Conservation (phyloP, 805 yeast species). For the Brettanomyces naardenensis region DNA sequence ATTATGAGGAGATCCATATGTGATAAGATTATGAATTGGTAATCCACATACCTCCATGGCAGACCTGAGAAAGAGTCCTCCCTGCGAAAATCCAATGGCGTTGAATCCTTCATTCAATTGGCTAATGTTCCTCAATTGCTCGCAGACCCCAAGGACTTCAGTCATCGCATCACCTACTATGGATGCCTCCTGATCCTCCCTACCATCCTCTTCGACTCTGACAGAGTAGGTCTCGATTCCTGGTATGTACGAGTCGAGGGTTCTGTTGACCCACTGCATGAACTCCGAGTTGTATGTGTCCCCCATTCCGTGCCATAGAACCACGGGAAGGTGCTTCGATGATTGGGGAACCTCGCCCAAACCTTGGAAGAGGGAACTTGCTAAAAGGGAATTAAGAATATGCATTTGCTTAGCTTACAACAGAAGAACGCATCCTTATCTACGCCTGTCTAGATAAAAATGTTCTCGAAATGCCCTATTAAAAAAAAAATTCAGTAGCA, state of each 20-base stretch:
- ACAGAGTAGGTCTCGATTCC: constrained; percentile 46
- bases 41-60: constrained; percentile 51
- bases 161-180: constrained; percentile 51
- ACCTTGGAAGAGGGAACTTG: neutral
- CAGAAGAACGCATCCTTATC: too few relatives aligned
- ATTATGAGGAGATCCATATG: constrained; percentile 79
- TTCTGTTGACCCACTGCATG: constrained; percentile 37
- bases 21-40: constrained; percentile 44
- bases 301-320: constrained; percentile 83
- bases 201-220: constrained; percentile 38
- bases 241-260: constrained; percentile 40
- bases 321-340: constrained; percentile 33
- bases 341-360: too few relatives aligned
- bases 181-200: constrained; percentile 46
- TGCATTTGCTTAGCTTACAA: too few relatives aligned
- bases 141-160: constrained; percentile 50
- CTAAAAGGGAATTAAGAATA: too few relatives aligned
- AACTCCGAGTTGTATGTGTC: constrained; percentile 61
- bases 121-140: constrained; percentile 36
- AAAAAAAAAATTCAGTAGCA: too few relatives aligned
- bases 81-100: constrained; percentile 77
- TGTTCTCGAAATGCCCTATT: too few relatives aligned
- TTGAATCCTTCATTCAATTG: constrained; percentile 52
- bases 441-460: too few relatives aligned
- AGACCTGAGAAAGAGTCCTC: constrained; percentile 72